Evolutionary conservation across 129 eudicot species (phyloP), one percentile per base, ranked within the genome.

Genomic region (Centaurea solstitialis): DNA sequence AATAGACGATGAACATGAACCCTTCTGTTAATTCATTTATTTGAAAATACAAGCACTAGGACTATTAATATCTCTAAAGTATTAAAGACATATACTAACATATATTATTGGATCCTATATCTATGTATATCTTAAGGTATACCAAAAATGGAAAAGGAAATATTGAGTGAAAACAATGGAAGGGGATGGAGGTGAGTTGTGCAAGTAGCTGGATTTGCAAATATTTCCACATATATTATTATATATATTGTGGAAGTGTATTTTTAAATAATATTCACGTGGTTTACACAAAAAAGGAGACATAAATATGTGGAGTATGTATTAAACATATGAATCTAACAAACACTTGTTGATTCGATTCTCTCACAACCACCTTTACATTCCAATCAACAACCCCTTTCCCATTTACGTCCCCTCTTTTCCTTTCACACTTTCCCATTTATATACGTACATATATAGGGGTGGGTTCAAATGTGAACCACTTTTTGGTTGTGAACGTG

Each of bases 141-240:
- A 57, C 64, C 17, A 13, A 5, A 10, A 10, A 47, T 47, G 41
- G 62, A 74, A 74, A 47, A 74, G 21, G 38, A 21, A 61, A 76
- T 4, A 76, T 33, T 35, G 70, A 75, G 35, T 57, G 79, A 35
- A 68, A 76, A 61, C 26, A 62, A 38, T 47, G 30, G 68, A 12
- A 62, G 30, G 30, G 68, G 68, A 76, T 64, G 72, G 80, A 76
- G 22, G 80, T 62, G 73, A 76, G 73, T 76, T 65, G 40, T 76
- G 72, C 40, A 64, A 76, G 35, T 66, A 76, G 80, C 80, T 64
- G 80, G 80, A 76, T 65, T 38, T 65, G 39, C 73, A 76, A 65
- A 39, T 15, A 39, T 18, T 10, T 75, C 9, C 59, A 75, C 62
- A 6, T 50, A 76, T 17, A 76, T 62, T 57, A n/a, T 57, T 41